phyloP scores from a whole-genome alignment of 768 basidiomycete species.

The Rubroboletus pulcherrimus region DNA sequence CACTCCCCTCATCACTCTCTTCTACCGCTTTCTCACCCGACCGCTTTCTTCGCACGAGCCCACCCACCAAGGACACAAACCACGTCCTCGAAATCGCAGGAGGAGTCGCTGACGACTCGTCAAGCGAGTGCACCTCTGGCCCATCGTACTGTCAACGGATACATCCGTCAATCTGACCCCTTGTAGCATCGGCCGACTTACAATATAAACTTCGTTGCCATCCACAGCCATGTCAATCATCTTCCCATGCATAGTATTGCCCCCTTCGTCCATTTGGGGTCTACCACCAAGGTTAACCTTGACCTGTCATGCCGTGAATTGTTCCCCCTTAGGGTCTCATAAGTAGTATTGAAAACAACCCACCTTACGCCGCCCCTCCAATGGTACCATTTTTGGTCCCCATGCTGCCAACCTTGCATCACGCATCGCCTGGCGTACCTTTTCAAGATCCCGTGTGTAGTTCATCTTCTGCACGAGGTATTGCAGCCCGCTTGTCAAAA shows the following conservation, averaged over 20 bases:
- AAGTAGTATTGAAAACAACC: slow-evolving; percentile 7
- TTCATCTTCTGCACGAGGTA: slow-evolving; percentile 76
- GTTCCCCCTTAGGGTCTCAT: slow-evolving; percentile 1
- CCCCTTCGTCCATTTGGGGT: slow-evolving; percentile 51
- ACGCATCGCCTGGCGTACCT: slow-evolving; percentile 57
- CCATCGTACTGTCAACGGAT: slow-evolving; percentile 49
- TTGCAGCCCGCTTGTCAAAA: slow-evolving; percentile 80
- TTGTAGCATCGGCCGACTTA: slow-evolving; percentile 37
- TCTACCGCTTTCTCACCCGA: slow-evolving; percentile 26
- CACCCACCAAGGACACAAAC: slow-evolving; percentile 49
- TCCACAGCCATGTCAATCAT: slow-evolving; percentile 82
- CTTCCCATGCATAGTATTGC: slow-evolving; percentile 45
- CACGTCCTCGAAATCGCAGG: slow-evolving; percentile 68
- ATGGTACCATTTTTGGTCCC: slow-evolving; percentile 71
- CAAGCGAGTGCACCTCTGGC: slow-evolving; percentile 53
- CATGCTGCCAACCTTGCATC: slow-evolving; percentile 75
- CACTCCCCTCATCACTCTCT: slow-evolving; percentile 39
- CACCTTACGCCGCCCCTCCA: slow-evolving; percentile 68
- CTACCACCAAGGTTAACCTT: slow-evolving; percentile 64
- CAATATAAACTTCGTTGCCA: slow-evolving; percentile 68
- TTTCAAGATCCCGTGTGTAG: slow-evolving; percentile 65
- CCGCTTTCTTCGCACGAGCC: slow-evolving; percentile 18
- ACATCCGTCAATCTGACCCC: slow-evolving; percentile 9
- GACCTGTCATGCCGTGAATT: slow-evolving; percentile 44
- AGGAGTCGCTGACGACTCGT: slow-evolving; percentile 51